Evolutionary conservation across 257 asterid genomes (phyloP).

Genomic region (Solanum lycopersicoides): DNA sequence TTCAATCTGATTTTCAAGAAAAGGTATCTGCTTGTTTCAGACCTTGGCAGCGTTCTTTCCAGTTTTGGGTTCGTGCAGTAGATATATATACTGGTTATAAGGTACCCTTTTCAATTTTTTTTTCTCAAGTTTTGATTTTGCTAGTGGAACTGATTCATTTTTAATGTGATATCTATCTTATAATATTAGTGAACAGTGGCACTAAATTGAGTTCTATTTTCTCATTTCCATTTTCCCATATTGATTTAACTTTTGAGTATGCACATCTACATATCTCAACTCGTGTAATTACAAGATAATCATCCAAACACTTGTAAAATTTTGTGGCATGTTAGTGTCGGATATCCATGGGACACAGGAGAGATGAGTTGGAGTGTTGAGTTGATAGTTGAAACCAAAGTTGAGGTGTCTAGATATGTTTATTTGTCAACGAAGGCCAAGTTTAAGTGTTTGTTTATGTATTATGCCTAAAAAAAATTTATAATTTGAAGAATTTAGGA

Average conservation of each 20-base stretch:
- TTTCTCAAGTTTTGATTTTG: not conserved
- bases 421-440: not conserved
- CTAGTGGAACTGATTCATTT: not conserved
- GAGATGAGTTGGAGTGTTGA: not conserved
- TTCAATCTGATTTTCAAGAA: constrained; percentile 47
- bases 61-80: constrained; percentile 84
- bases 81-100: constrained; percentile 93
- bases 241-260: not conserved
- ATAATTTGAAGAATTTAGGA: not conserved
- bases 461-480: not conserved
- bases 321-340: not conserved
- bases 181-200: not conserved
- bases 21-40: constrained; percentile 39
- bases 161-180: not conserved
- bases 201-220: not conserved
- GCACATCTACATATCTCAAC: not conserved
- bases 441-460: not conserved
- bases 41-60: constrained; percentile 94
- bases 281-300: not conserved
- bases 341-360: not conserved
- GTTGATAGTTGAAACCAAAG: not conserved
- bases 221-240: not conserved
- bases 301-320: not conserved
- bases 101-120: constrained; percentile 11
- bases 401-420: not conserved